phyloP scores from a whole-genome alignment of 352 stramenopile genomes.

The Globisporangium perplexum region DNA sequence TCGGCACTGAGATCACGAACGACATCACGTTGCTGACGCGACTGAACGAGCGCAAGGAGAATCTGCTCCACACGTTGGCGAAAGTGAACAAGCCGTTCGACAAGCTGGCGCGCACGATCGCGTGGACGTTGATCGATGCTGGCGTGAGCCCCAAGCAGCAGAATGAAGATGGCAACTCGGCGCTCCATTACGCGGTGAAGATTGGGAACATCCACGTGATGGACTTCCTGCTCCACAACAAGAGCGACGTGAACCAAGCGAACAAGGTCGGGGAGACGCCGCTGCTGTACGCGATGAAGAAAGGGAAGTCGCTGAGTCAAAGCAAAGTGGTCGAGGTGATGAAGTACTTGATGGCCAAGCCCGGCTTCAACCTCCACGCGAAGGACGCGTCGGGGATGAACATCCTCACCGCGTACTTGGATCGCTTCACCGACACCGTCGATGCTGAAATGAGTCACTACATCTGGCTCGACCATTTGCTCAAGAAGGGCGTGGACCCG shows the following conservation, averaged over 20 bases:
- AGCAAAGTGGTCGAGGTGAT: constrained; percentile 24
- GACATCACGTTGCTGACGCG: constrained; percentile 29
- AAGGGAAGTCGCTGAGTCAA: constrained; percentile 18
- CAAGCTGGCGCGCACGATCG: constrained; percentile 44
- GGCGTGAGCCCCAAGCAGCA: constrained; percentile 22
- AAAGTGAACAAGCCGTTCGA: constrained; percentile 53
- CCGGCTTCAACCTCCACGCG: constrained; percentile 30
- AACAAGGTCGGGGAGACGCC: constrained; percentile 47
- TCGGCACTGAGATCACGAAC: constrained; percentile 43
- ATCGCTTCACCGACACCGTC: constrained; percentile 41
- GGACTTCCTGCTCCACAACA: constrained; percentile 69
- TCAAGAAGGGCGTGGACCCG: constrained; percentile 49
- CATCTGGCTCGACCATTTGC: constrained; percentile 36
- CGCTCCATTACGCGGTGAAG: constrained; percentile 56
- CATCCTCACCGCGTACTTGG: constrained; percentile 41
- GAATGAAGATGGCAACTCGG: constrained; percentile 36
- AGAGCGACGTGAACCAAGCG: constrained; percentile 29
- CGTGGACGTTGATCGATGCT: constrained; percentile 61
- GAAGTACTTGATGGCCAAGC: constrained; percentile 41
- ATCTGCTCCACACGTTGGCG: constrained; percentile 55
- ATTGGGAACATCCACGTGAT: constrained; percentile 51
- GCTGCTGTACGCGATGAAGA: constrained; percentile 50
- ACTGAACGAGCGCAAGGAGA: constrained; percentile 39
- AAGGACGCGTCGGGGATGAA: constrained; percentile 41
- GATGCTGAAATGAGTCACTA: constrained; percentile 22